Base-by-base conservation (phyloP, 2,329 filamentous ascomycete genomes). In the Ascochyta viciae-villosae region DNA sequence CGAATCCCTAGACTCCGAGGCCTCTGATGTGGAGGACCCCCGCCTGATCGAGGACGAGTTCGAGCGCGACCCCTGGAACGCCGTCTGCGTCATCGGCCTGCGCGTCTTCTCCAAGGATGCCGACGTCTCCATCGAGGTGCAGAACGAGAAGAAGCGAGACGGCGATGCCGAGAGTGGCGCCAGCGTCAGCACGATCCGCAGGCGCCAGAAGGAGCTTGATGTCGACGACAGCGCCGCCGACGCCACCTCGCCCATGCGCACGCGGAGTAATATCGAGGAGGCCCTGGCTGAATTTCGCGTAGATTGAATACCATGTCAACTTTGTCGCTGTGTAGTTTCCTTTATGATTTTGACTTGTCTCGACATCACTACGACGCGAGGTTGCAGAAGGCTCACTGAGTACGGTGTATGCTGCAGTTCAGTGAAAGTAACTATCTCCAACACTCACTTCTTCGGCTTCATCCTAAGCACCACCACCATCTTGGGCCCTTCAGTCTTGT, bases 11-110 rank as follows among this genome's bases (percentile, higher is more conserved):
- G 70, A 69, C 27, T 73, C 70, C 1, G 65, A 65, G 15, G 58
- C 70, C 15, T 68, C 67, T 1, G 63, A 61, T 10, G 65, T 68
- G 2, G 70, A 71, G 2, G 38, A 59, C 31, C 43, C 50, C 1
- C 62, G 43, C 8, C 50, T 50, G 13, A 50, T 46, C 4, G 74
- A 77, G 40, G 77, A 78, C 26, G 76, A 81, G 33, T 80, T 81
- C 48, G 77, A 75, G 38, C 74, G 76, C 16, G 80, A 83, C 57
- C 83, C 83, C 0, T 87, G 85, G 85, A 86, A 87, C 63, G 85
- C 85, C 0, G 79, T 86, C 1, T 85, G 83, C 58, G 83, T 87
- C 15, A 79, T 87, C 4, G 85, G 85, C 0, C 68, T 87, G 27
- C 76, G 83, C 6, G 84, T 87, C 0, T 87, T 85, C 64, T 81